These are phyloP conservation scores for Backusella tuberculispora DNA, from an alignment of 192 early-diverging fungal species.

Conservation along the genomic window DNA sequence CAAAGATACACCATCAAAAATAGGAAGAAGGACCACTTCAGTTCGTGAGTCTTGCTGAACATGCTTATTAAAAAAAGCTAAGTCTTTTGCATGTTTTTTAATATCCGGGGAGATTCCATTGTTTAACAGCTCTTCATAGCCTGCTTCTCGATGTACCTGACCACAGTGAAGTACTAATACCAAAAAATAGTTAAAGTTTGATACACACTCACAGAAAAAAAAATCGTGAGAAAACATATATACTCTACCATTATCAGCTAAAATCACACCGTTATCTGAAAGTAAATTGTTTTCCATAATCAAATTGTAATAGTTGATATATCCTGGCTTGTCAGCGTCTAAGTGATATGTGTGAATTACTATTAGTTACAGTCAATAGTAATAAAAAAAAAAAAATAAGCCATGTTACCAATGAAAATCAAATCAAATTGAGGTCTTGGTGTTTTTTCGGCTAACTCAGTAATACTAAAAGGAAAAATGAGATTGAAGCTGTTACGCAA, in stretches of 20 bases:
- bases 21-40: slow-evolving; percentile 59
- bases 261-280: slow-evolving; percentile 57
- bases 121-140: not conserved
- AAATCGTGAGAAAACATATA: slow-evolving; percentile 12
- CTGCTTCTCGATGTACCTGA: slow-evolving; percentile 31
- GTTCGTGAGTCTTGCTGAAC: slow-evolving; percentile 59
- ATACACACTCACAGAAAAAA: not conserved
- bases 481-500: not conserved
- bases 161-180: slow-evolving; percentile 26
- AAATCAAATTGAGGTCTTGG: slow-evolving; percentile 17
- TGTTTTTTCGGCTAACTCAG: not conserved
- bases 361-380: not conserved
- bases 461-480: not conserved
- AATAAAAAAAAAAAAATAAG: no score
- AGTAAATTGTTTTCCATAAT: slow-evolving; percentile 66
- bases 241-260: slow-evolving; percentile 65
- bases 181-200: not conserved
- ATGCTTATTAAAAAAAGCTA: slow-evolving; percentile 67
- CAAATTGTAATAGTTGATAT: slow-evolving; percentile 64
- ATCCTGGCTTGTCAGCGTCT: slow-evolving; percentile 75
- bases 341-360: not conserved
- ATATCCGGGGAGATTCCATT: slow-evolving; percentile 16
- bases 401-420: slow-evolving; percentile 20
- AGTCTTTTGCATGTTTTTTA: slow-evolving; percentile 31
- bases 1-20: slow-evolving; percentile 64